Conservation (phyloP, 2,329 filamentous ascomycete species). For the Phaeosphaeria sp. region DNA sequence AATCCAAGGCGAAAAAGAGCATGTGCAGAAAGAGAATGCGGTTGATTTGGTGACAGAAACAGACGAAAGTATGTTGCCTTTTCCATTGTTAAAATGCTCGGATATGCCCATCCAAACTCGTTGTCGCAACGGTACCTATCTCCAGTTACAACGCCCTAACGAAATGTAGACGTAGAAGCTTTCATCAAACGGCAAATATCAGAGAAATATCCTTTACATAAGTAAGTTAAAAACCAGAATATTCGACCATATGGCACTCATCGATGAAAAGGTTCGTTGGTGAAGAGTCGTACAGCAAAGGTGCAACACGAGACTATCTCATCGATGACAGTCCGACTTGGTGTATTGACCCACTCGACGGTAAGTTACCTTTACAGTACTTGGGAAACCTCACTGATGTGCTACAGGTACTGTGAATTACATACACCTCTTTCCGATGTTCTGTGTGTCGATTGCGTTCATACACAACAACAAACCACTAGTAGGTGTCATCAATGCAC, state of each 20-base stretch:
- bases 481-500: constrained; percentile 75
- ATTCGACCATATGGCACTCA: not conserved
- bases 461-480: constrained; percentile 65
- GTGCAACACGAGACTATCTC: constrained; percentile 71
- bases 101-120: not conserved
- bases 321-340: constrained; percentile 71
- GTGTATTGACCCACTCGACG: constrained; percentile 79
- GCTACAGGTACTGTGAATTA: constrained; percentile 73
- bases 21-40: constrained; percentile 73
- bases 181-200: constrained; percentile 70
- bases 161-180: constrained; percentile 69
- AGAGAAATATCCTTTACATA: constrained; percentile 68
- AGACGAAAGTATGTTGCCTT: constrained; percentile 64
- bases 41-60: constrained; percentile 81
- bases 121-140: not conserved
- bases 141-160: constrained; percentile 10
- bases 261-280: constrained; percentile 68
- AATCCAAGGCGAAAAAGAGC: constrained; percentile 42
- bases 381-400: constrained; percentile 3
- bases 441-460: constrained; percentile 79
- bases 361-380: constrained; percentile 41
- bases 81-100: not conserved
- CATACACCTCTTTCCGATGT: constrained; percentile 81
- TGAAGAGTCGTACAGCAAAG: constrained; percentile 77
- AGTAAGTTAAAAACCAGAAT: constrained; percentile 54